Base-by-base conservation (phyloP, 2,329 filamentous ascomycete genomes). In the Rutstroemia sp. region DNA sequence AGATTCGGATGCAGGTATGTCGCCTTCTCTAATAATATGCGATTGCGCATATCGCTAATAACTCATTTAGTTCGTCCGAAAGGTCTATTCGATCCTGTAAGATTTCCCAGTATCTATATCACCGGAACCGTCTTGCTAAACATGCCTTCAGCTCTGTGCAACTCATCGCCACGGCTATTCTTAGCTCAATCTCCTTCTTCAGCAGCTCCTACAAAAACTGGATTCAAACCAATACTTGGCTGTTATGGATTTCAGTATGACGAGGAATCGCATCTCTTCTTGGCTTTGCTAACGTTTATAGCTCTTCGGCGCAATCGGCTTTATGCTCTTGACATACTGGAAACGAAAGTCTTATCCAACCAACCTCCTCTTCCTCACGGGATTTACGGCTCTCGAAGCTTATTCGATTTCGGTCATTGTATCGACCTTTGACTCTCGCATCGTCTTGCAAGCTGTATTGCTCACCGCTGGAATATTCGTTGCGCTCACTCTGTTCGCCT, bases 291-390 rank as follows among this genome's bases (percentile, higher is more conserved):
- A 5, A 63, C 67, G 63, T 63, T 48, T 23, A 40, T 54, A 84
- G 75, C 80, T 96, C 65, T 81, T 95, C 71, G 88, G 89, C 62
- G 82, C 91, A 57, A 86, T 95, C 69, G 85, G 78, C 61, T 91
- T 95, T 75, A 87, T 96, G 82, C 76, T 88, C 65, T 78, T 94
- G 58, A 96, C 92, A 38, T 96, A 85, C 78, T 96, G 91, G 90
- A 96, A 96, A 76, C 88, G 90, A 75, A 92, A 94, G 74, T 92
- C 88, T 23, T 96, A 96, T 73, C 94, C 94, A 0, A 91, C 88
- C 59, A 99, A 99, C 73, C 82, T 99, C 3, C 76, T 96, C 57
- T 97, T 99, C 81, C 84, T 99, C 56, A 80, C 82, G 40, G 89
- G 83, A 50, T 99, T 99, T 75, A 99, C 94, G 6, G 79, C 88